Evolutionary conservation across 2,329 filamentous ascomycete species (phyloP), one percentile per base, ranked within the genome.

Genomic region (Arthrobotrys conoides): DNA sequence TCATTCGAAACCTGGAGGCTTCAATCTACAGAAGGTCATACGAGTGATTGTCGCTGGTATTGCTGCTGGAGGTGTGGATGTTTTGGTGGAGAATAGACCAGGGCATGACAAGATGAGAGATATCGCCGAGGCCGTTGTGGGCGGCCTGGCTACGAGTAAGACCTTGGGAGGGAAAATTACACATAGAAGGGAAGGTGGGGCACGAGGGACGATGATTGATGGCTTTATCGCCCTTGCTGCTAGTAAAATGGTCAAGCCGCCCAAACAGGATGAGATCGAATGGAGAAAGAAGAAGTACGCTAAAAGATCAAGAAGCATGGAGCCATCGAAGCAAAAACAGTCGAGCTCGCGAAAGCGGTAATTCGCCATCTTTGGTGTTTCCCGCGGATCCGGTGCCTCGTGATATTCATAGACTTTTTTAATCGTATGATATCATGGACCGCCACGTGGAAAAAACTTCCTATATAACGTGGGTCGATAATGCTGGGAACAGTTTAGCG

Each of bases 211-310:
- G 51, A 78, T 78, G 68, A 78, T 78, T 30, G 75, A 78, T 69
- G 75, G 75, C 10, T 78, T 78, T 46, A 78, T 78, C 36, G 75
- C 75, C 16, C 30, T 78, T 12, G 75, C 75, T 18, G 75, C 75
- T 2, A 78, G 75, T n/a, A 78, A 78, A 20, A 78, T 78, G 75
- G 75, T 78, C 36, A 67, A 68, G 20, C 75, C 75, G 24, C 75
- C 75, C 9, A 78, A 78, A 20, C 63, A 53, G 22, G 75, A 78
- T 22, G 75, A 78, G 27, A 27, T 78, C 2, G 63, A 71, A 22
- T 69, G 55, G 53, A 65, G 68, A 24, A 78, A 78, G 63, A 78
- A 78, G 24, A 33, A 61, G 16, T 38, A 53, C 16, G 68, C 61
- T 16, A 68, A 69, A 49, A 46, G 73, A 22, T 68, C 73, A 22